These are phyloP conservation scores for Scheffersomyces insectosa DNA, from an alignment of 1,139 yeast genomes.

Conservation along the genomic window DNA sequence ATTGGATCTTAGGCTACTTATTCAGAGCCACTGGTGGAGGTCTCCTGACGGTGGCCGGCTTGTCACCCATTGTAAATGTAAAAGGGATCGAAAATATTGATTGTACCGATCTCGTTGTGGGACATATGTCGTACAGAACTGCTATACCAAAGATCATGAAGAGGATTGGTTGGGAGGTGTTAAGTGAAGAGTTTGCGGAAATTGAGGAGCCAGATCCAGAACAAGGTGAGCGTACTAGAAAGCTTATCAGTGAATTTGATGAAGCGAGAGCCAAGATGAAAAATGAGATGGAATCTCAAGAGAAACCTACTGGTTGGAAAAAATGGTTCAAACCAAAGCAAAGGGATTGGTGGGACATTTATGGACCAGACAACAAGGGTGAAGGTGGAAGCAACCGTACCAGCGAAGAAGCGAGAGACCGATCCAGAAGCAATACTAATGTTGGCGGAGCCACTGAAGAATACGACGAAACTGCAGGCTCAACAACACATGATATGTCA, in stretches of 20 bases:
- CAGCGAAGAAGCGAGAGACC: neutral
- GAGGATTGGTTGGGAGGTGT: slow-evolving; percentile 73
- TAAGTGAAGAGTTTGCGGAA: slow-evolving; percentile 90
- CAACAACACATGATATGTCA: neutral
- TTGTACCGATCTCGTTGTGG: slow-evolving; percentile 83
- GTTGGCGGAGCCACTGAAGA: neutral
- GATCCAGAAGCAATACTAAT: slow-evolving; percentile 3
- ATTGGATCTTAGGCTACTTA: slow-evolving; percentile 94
- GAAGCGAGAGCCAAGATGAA: slow-evolving; percentile 70
- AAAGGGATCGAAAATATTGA: slow-evolving; percentile 80
- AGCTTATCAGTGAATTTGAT: slow-evolving; percentile 79
- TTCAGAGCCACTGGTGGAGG: slow-evolving; percentile 98
- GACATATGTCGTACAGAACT: slow-evolving; percentile 95
- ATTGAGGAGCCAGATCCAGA: slow-evolving; percentile 97
- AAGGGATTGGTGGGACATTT: slow-evolving; percentile 87
- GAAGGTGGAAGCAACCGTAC: neutral
- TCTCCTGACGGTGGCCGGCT: slow-evolving; percentile 83
- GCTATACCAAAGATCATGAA: slow-evolving; percentile 82
- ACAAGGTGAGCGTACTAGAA: slow-evolving; percentile 76
- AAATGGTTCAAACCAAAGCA: slow-evolving; percentile 74
- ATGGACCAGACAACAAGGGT: slow-evolving; percentile 24
- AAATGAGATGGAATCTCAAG: slow-evolving; percentile 20
- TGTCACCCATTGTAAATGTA: slow-evolving; percentile 68
- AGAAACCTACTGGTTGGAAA: slow-evolving; percentile 41
- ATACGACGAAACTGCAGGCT: slow-evolving; percentile 4